phyloP scores from a whole-genome alignment of 2,329 filamentous ascomycete species.

The Curvularia lunata region DNA sequence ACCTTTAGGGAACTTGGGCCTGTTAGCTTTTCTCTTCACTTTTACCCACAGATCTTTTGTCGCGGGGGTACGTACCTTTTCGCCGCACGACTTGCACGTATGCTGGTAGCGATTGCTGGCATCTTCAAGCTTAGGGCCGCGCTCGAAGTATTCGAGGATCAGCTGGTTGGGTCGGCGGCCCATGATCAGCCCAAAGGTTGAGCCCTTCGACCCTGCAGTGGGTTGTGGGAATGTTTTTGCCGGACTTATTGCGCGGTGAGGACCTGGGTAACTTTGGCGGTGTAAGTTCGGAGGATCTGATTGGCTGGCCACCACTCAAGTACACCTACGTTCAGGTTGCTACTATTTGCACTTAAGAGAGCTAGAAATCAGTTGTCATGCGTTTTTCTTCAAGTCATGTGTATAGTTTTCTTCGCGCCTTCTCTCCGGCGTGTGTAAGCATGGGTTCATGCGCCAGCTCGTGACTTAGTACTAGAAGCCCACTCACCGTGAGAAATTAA shows the following conservation, averaged over 20 bases:
- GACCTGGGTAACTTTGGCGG: conserved; percentile 9
- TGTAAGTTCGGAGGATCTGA: conserved; percentile 1
- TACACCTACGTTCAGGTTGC: background rate
- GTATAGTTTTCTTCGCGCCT: background rate
- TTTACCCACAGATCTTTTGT: conserved; percentile 15
- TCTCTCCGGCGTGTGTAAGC: too few species aligned
- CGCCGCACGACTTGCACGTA: conserved; percentile 85
- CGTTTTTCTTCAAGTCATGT: background rate
- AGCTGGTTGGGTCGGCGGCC: conserved; percentile 83
- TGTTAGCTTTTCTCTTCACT: conserved; percentile 33
- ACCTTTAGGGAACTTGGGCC: conserved; percentile 75
- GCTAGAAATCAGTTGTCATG: background rate
- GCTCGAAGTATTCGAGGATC: conserved; percentile 86
- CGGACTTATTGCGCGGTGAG: conserved; percentile 18
- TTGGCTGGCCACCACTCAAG: background rate
- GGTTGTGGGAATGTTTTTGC: conserved; percentile 17
- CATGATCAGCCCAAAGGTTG: conserved; percentile 58
- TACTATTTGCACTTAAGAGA: background rate
- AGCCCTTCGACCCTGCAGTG: conserved; percentile 11
- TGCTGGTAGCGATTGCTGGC: conserved; percentile 91
- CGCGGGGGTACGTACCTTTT: conserved; percentile 59
- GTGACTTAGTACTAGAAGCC: background rate
- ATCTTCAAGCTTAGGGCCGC: conserved; percentile 84
- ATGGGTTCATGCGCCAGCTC: background rate
- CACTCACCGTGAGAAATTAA: background rate